Conservation (phyloP, 1,284 basidiomycete species). For the Tilletia caries region DNA sequence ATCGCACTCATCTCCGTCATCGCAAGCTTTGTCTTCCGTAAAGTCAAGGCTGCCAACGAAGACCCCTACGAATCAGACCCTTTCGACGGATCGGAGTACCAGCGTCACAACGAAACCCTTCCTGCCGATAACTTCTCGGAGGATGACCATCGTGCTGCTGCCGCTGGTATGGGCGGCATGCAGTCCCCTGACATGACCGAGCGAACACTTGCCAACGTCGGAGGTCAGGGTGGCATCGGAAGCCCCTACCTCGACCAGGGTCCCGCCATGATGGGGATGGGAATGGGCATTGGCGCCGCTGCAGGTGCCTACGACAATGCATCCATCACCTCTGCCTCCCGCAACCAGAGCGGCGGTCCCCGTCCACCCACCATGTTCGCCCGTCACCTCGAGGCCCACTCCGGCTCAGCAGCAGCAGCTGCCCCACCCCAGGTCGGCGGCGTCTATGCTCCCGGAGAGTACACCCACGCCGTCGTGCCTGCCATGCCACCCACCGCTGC, state of each 20-base stretch:
- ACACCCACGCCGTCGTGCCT: conserved; percentile 27
- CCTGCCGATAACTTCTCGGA: conserved; percentile 46
- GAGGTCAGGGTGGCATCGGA: conserved; percentile 26
- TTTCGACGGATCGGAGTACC: conserved; percentile 52
- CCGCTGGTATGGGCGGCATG: conserved; percentile 32
- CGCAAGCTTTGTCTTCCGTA: conserved; percentile 51
- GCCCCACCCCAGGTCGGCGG: conserved; percentile 29
- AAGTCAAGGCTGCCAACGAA: conserved; percentile 34
- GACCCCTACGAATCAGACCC: conserved; percentile 52
- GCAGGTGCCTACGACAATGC: conserved; percentile 19
- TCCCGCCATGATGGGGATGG: conserved; percentile 11
- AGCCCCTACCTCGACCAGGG: conserved; percentile 10
- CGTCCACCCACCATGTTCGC: conserved; percentile 53
- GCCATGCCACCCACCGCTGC: conserved; percentile 41
- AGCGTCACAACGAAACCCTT: conserved; percentile 49
- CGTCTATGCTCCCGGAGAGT: conserved; percentile 28
- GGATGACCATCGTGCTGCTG: conserved; percentile 32
- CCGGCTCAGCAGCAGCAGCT: conserved; percentile 17
- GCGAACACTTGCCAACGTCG: too few species aligned
- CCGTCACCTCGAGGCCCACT: conserved; percentile 41
- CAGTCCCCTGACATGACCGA: conserved; percentile 36
- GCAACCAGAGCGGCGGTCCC: conserved; percentile 48
- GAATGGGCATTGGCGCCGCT: conserved; percentile 28
- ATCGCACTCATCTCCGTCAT: conserved; percentile 51
- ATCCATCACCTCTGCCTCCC: conserved; percentile 13